phyloP scores from a whole-genome alignment of 1,139 yeast species.

The Kodamaea suecica region DNA sequence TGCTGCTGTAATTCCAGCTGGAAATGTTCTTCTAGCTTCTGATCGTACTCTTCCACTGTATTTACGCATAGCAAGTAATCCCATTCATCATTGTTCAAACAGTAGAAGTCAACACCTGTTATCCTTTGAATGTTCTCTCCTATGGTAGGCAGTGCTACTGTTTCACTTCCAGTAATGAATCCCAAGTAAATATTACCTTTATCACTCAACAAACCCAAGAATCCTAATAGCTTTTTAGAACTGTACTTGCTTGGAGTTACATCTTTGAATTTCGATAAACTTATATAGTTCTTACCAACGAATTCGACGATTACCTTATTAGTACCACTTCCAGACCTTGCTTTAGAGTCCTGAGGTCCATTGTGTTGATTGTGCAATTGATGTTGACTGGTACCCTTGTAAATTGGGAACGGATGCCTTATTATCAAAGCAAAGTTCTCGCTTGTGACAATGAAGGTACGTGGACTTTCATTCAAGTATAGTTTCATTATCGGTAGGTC shows the following conservation, averaged over 20 bases:
- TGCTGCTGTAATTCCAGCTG: conserved; percentile 3
- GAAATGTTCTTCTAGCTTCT: background rate
- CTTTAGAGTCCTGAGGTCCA: conserved; percentile 7
- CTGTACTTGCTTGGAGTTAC: conserved; percentile 31
- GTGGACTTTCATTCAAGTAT: conserved; percentile 49
- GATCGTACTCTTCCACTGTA: conserved; percentile 19
- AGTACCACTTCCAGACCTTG: conserved; percentile 6
- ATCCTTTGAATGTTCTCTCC: conserved; percentile 52
- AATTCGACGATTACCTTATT: conserved; percentile 53
- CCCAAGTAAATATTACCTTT: conserved; percentile 57
- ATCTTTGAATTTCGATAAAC: conserved; percentile 40
- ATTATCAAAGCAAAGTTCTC: conserved; percentile 49
- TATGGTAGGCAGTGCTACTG: conserved; percentile 58
- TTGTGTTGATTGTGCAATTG: conserved; percentile 30
- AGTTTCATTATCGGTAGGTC: conserved; percentile 42
- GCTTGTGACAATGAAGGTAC: conserved; percentile 53
- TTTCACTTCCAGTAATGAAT: conserved; percentile 52
- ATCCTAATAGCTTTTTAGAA: conserved; percentile 45
- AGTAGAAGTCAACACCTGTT: conserved; percentile 58
- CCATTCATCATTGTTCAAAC: conserved; percentile 55
- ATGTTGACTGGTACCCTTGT: conserved; percentile 26
- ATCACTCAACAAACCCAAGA: conserved; percentile 57
- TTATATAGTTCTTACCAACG: conserved; percentile 33
- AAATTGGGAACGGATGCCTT: conserved; percentile 42
- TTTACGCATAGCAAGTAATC: conserved; percentile 35